Percentiles rank a stretch among this genome's conserved stretches.
Evolutionary conservation across 1,139 yeast species (phyloP).

Genomic region (Kluyveromyces sp.): DNA sequence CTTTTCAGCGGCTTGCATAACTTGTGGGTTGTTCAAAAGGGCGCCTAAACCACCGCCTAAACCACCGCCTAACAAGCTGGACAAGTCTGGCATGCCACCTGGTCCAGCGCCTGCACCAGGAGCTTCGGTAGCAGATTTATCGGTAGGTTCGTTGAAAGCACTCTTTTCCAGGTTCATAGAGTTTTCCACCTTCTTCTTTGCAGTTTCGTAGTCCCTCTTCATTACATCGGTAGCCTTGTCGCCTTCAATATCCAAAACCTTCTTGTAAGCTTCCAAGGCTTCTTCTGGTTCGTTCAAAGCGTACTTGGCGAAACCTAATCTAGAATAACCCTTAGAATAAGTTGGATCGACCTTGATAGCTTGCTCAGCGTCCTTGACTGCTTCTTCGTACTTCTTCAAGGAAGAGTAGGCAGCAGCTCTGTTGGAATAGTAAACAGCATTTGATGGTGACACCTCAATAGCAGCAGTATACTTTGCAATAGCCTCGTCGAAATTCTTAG

Average conservation of each 20-base stretch:
- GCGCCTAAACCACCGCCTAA: constrained; percentile 60
- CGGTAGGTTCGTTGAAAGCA: constrained; percentile 20
- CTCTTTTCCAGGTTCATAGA: constrained; percentile 42
- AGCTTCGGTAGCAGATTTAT: constrained; percentile 28
- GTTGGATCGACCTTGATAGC: constrained; percentile 73
- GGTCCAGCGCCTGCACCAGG: constrained; percentile 37
- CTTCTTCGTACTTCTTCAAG: constrained; percentile 61
- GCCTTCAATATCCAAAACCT: constrained; percentile 84
- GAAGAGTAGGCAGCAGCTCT: constrained; percentile 97
- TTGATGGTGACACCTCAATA: constrained; percentile 58
- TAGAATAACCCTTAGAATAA: constrained; percentile 88
- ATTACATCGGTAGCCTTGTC: constrained; percentile 78
- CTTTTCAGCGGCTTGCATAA: constrained; percentile 88
- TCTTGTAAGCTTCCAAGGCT: constrained; percentile 82
- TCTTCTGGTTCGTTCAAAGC: constrained; percentile 86
- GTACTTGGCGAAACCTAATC: constrained; percentile 88
- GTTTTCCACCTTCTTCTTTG: constrained; percentile 75
- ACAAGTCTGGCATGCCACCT: constrained; percentile 64
- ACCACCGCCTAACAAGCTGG: constrained; percentile 39
- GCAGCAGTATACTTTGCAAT: constrained; percentile 75
- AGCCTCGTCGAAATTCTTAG: constrained; percentile 61
- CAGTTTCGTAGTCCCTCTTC: constrained; percentile 91
- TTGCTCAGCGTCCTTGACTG: constrained; percentile 72
- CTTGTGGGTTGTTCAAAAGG: constrained; percentile 79
- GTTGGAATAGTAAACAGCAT: constrained; percentile 83